Evolutionary conservation across 345 rosid species (phyloP), one percentile per base, ranked within the genome.

Genomic region (Corymbia maculata): DNA sequence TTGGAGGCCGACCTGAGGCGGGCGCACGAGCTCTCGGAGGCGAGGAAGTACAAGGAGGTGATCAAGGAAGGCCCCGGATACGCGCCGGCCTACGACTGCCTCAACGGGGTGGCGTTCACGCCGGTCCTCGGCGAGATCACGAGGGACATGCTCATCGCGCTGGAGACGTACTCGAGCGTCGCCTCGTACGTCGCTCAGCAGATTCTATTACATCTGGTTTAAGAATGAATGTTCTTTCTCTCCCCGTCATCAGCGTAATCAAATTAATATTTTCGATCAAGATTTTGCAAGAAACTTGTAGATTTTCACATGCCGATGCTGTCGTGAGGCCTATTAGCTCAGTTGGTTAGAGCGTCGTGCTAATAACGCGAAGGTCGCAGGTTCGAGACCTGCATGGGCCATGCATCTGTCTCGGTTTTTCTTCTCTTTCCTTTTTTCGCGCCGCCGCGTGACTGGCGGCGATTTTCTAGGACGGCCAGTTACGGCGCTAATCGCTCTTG

Each of bases 291-390:
- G 4, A 28, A 12, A 4, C 0, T 50, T 50, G 4, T 9, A 11
- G 12, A 50, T 9, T 12, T 61, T 61, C 8, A 12, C 4, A 28
- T 0, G 16, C 7, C 0, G 26, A 2, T 0, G 14, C 14, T 1
- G 3, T 26, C 15, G 0, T 10, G 6, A 5, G 90, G 92, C 91
- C 90, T 87, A 91, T 87, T 91, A 88, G 93, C 93, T 89, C 87
- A 91, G 97, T 4, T 94, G 97, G 98, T 96, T 95, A 95, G 95
- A 97, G 98, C 96, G 96, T 94, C 95, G 94, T 95, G 97, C 96
- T 95, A 95, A 95, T 96, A 94, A 96, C 97, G 98, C 97, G 94
- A 95, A 94, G 96, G 98, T 95, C 95, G 94, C 92, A 91, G 90
- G 94, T 92, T 93, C 92, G 91, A 92, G 86, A 92, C 93, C 92